Evolutionary conservation across 192 early-diverging fungal species (phyloP), one percentile per base, ranked within the genome.

Genomic region (Dissophora globulifera): DNA sequence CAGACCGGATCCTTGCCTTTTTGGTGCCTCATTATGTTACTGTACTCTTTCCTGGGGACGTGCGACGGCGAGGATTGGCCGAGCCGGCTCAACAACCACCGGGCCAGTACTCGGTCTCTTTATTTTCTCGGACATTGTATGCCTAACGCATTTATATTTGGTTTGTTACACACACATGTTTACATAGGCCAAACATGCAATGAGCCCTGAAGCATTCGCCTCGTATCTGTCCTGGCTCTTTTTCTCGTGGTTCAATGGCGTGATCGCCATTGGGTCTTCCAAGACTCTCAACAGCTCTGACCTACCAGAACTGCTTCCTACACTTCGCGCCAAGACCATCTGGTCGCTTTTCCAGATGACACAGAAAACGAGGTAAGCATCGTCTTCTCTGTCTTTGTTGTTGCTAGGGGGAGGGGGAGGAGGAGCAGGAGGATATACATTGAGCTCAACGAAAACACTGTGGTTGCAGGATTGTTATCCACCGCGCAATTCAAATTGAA

Each of bases 231-330:
- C 67, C 1, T 74, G 64, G 50, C 46, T 83, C 17, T 79, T 60
- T 54, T 86, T 79, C 35, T 30, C 53, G 0, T 86, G 81, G 80
- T 66, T 82, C 26, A 60, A 78, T 5, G 31, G 51, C 4, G 17
- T 83, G 7, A 69, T 86, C 52, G 33, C 65, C 25, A 23, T 76
- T 2, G 80, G 67, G 20, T 54, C 64, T 6, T 61, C 64, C 10
- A 80, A 84, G 47, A 79, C 79, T 11, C 46, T 86, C 19, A 61
- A 74, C n/a, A 41, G 50, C 19, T 42, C 67, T 0, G 84, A 86
- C 60, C 31, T 85, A 13, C 79, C 81, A 10, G 69, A 72, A 27
- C 23, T 84, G 3, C 19, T 69, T 26, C 64, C 75, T 6, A 40
- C 57, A 20, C 57, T 70, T 25, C 69, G 78, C 27, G 62, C 78